A percentile compares a stretch with the other conserved stretches of the same genome.
Evolutionary conservation across 495 filamentous ascomycete genomes (phyloP).

Genomic region (Penicillium angulare): DNA sequence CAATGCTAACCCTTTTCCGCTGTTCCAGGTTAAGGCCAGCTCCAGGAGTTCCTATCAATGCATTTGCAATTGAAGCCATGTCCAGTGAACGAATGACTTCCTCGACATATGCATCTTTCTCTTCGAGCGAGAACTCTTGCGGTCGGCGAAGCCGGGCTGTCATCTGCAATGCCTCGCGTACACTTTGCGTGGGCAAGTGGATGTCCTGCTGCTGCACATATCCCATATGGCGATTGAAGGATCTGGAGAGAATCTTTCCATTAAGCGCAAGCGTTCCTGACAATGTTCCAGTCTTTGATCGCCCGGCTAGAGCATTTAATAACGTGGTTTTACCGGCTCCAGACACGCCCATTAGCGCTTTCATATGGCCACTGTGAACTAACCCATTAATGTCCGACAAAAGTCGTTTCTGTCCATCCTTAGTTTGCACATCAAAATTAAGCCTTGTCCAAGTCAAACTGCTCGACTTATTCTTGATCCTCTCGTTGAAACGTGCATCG

Average conservation of each 20-base stretch:
- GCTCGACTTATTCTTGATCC: no score
- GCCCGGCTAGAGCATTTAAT: slow-evolving; percentile 43
- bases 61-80: background rate
- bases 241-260: slow-evolving; percentile 23
- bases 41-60: background rate
- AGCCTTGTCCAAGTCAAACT: background rate
- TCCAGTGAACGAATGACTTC: background rate
- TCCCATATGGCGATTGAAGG: slow-evolving; percentile 49
- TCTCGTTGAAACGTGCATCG: no score
- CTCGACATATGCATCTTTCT: slow-evolving; percentile 1
- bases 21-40: slow-evolving; percentile 39
- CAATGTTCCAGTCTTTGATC: slow-evolving; percentile 24
- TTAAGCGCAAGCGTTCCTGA: slow-evolving; percentile 30
- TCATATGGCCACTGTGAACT: background rate
- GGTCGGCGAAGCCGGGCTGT: slow-evolving; percentile 1
- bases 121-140: background rate
- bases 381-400: background rate
- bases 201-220: slow-evolving; percentile 71
- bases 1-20: slow-evolving; percentile 82
- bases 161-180: slow-evolving; percentile 1
- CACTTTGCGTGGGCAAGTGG: slow-evolving; percentile 37
- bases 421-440: background rate
- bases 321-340: slow-evolving; percentile 70
- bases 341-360: slow-evolving; percentile 66
- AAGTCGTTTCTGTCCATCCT: no score